Evolutionary conservation across 441 rosid species (phyloP), one percentile per base, ranked within the genome.

Genomic region (Biscutella auriculata): DNA sequence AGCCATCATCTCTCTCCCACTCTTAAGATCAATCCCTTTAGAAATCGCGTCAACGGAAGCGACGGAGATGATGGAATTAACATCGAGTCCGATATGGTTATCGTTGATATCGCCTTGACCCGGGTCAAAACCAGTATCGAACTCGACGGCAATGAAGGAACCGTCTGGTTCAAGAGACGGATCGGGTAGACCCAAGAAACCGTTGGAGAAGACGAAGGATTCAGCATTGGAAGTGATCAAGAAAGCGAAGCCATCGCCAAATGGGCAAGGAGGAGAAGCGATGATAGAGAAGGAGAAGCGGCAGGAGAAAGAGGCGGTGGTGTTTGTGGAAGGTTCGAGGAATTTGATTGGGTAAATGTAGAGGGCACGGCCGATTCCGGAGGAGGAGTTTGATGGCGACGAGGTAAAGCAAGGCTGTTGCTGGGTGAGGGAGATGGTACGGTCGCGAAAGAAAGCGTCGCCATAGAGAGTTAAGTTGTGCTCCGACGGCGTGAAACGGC

Each of bases 231-330:
- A 83, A 16, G 95, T 79, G 64, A 88, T 79, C 78, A 88, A 82
- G 87, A 85, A 85, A 1, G 82, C 83, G 16, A 88, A 50, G 30
- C 95, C 92, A 6, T 88, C 95, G 13, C 92, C 95, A 6, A 72
- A 82, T 37, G 89, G 73, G 52, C 96, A 83, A 12, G 50, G 9
- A 9, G 85, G 77, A 27, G 84, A 76, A 2, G 73, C 65, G 52
- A 67, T 69, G 41, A 88, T 82, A 57, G 79, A 61, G 76, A 88
- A 88, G 12, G 94, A 70, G 82, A 88, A 88, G 29, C 75, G 73
- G 45, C 81, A 79, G 19, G 80, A 76, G 80, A 88, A 84, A 40
- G 94, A 88, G 0, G 82, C 85, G 3, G 82, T 66, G 4, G 70
- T 65, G 63, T 79, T 75, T 5, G 77, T 73, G 7, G 65, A 47